Conservation (phyloP, 306 rosid species). For the Carpinus fangiana region DNA sequence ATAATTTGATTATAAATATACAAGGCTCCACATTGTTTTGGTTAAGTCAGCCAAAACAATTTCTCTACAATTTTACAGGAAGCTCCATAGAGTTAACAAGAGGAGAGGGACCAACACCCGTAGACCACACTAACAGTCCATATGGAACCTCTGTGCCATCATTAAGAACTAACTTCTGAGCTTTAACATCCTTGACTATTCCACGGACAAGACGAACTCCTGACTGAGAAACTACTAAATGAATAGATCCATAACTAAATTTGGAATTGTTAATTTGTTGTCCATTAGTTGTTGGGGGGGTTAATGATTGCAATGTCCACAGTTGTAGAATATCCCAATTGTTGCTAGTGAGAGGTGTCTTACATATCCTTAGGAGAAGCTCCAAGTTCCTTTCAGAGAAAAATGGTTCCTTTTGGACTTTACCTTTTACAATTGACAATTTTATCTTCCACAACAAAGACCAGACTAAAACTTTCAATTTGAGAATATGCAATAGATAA, state of each 20-base stretch:
- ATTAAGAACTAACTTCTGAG: slow-evolving; percentile 65
- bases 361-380: neutral
- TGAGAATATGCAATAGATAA: slow-evolving; percentile 19
- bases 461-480: neutral
- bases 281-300: neutral
- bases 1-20: too few relatives aligned
- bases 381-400: neutral
- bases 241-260: slow-evolving; percentile 12
- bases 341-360: neutral
- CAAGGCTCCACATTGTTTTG: too few relatives aligned
- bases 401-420: neutral
- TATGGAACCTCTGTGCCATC: slow-evolving; percentile 96
- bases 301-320: neutral
- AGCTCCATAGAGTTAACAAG: slow-evolving; percentile 55
- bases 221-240: slow-evolving; percentile 64
- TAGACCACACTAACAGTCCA: slow-evolving; percentile 95
- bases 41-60: too few relatives aligned
- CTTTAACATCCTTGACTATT: slow-evolving; percentile 79
- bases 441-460: neutral
- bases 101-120: slow-evolving; percentile 96
- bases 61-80: too few relatives aligned
- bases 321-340: neutral
- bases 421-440: neutral
- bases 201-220: slow-evolving; percentile 95
- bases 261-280: neutral